Evolutionary conservation across 2,329 filamentous ascomycete species (phyloP).

Genomic region (Colletotrichum orchidophilum): DNA sequence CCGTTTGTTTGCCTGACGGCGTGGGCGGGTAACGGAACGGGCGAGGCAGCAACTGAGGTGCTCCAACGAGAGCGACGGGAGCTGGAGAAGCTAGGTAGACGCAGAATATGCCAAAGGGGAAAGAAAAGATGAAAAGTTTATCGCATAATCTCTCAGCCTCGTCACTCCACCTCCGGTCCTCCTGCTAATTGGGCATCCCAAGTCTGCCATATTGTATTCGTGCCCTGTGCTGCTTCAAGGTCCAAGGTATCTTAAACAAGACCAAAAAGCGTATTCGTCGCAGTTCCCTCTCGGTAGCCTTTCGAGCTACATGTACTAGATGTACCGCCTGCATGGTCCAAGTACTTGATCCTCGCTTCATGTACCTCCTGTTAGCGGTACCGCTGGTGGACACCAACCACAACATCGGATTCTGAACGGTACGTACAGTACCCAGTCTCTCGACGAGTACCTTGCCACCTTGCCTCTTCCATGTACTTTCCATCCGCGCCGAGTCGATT

Average conservation of each 20-base stretch:
- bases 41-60: neutral
- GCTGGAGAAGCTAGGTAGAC: neutral
- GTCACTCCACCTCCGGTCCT: neutral
- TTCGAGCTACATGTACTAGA: constrained; percentile 5
- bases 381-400: constrained; percentile 27
- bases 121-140: neutral
- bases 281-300: neutral
- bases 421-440: constrained; percentile 28
- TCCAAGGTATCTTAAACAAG: neutral
- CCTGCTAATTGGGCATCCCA: neutral
- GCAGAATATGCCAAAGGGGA: neutral
- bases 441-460: neutral
- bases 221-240: neutral
- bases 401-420: constrained; percentile 22
- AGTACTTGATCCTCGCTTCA: constrained; percentile 21
- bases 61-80: neutral
- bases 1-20: constrained; percentile 19
- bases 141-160: neutral
- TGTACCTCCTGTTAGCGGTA: constrained; percentile 31
- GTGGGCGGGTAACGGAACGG: neutral
- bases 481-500: neutral
- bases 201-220: neutral
- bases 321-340: constrained; percentile 19
- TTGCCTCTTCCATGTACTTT: constrained; percentile 5
- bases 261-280: neutral